Percentiles rank a stretch among this genome's conserved stretches.
phyloP scores from a whole-genome alignment of 129 eudicot species.

The Lonicera japonica region DNA sequence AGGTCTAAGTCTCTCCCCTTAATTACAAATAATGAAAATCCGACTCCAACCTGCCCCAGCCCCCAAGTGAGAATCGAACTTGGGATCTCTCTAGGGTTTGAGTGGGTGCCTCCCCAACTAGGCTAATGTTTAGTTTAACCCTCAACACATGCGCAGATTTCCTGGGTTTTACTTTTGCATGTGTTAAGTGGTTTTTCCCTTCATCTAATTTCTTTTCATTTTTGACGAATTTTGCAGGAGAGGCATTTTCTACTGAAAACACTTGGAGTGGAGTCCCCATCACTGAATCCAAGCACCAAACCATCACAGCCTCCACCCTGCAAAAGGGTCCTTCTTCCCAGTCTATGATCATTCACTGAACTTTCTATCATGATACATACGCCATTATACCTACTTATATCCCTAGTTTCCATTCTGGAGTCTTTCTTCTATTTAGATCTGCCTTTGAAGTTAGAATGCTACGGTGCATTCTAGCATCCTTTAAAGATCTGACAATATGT shows the following conservation, averaged over 20 bases:
- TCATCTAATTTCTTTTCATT: too few relatives aligned
- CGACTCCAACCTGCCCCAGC: too few relatives aligned
- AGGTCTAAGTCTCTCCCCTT: too few relatives aligned
- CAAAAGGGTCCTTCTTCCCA: conserved; percentile 91
- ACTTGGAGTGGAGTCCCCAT: conserved; percentile 74
- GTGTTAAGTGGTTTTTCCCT: too few relatives aligned
- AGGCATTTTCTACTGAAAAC: conserved; percentile 83
- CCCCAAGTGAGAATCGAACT: too few relatives aligned
- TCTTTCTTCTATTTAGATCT: conserved; percentile 44
- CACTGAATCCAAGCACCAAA: conserved; percentile 40
- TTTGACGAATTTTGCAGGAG: conserved; percentile 54
- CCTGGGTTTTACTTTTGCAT: too few relatives aligned
- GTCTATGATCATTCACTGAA: conserved; percentile 52
- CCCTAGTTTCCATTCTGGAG: conserved; percentile 27
- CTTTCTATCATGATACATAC: conserved; percentile 12
- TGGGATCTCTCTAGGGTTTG: too few relatives aligned
- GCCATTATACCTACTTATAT: conserved; percentile 12
- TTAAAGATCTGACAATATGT: conserved; percentile 19
- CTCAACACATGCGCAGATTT: too few relatives aligned
- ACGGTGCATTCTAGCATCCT: conserved; percentile 30
- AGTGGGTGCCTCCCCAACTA: too few relatives aligned
- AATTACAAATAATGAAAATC: too few relatives aligned
- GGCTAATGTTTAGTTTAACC: too few relatives aligned
- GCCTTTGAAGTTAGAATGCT: conserved; percentile 39
- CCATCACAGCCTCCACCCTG: conserved; percentile 76